Evolutionary conservation across 208 protist genomes (phyloP).

Genomic region (Acanthamoeba healyi): DNA sequence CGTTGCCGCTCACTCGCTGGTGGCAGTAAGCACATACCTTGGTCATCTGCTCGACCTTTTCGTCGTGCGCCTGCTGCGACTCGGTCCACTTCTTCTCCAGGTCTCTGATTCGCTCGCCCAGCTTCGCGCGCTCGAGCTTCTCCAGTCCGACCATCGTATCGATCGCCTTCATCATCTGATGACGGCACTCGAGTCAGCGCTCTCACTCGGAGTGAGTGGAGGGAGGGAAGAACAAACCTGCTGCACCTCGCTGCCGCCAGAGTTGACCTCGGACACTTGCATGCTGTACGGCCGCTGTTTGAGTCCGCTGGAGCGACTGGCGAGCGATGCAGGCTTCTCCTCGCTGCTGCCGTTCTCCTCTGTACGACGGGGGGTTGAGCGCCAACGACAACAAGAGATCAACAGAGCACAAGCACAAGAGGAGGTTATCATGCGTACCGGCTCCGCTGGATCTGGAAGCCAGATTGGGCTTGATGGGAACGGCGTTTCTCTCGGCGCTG

Average conservation of each 20-base stretch:
- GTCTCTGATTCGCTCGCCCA: neutral
- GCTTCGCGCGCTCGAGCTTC: conserved; percentile 6
- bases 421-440: neutral
- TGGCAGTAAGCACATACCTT: neutral
- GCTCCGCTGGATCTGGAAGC: neutral
- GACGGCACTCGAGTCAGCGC: neutral
- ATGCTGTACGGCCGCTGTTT: conserved; percentile 22
- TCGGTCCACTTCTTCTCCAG: conserved; percentile 5
- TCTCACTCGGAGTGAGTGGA: no score
- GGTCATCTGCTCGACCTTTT: conserved; percentile 12
- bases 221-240: no score
- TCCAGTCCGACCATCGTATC: conserved; percentile 24
- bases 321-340: neutral
- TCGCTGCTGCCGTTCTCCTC: neutral
- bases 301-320: neutral
- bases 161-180: conserved; percentile 51
- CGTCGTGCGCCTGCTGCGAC: conserved; percentile 12
- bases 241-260: conserved; percentile 6
- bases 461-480: neutral
- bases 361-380: neutral
- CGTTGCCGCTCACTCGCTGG: no score
- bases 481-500: conserved; percentile 25
- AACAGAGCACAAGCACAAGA: neutral
- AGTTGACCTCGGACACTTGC: conserved; percentile 24
- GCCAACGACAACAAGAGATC: neutral